Conservation (phyloP, 2,329 filamentous ascomycete genomes). For the Fusarium haematococcum region DNA sequence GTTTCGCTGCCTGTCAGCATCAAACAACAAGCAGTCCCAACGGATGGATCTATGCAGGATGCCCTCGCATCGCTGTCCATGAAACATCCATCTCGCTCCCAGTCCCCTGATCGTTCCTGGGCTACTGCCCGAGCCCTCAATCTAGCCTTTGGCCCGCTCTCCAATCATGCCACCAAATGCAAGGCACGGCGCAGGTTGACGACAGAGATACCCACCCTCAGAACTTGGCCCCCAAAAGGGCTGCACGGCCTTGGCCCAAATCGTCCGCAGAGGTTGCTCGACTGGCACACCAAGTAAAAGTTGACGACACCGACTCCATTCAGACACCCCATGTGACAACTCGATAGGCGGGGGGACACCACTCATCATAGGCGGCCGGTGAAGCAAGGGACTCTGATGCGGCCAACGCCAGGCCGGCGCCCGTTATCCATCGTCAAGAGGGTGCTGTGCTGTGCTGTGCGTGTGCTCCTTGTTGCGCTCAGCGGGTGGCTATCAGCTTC, state of each 20-base stretch:
- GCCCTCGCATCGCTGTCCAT: slow-evolving; percentile 17
- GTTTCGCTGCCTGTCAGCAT: neutral
- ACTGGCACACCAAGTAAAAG: slow-evolving; percentile 31
- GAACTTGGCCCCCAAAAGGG: slow-evolving; percentile 31
- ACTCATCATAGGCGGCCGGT: slow-evolving; percentile 34
- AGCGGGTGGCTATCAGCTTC: neutral
- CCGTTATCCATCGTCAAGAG: neutral
- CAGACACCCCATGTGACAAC: slow-evolving; percentile 43
- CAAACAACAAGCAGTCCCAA: neutral
- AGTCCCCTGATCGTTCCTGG: slow-evolving; percentile 42
- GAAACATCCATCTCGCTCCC: slow-evolving; percentile 17
- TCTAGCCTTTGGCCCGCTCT: slow-evolving; percentile 38
- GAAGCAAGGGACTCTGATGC: slow-evolving; percentile 43
- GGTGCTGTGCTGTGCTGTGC: neutral
- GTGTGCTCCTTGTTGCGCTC: neutral
- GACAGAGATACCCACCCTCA: slow-evolving; percentile 38
- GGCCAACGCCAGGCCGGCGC: slow-evolving; percentile 4
- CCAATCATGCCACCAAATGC: slow-evolving; percentile 46
- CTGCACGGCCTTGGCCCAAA: slow-evolving; percentile 25
- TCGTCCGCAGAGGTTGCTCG: slow-evolving; percentile 17
- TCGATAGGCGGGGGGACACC: slow-evolving; percentile 38
- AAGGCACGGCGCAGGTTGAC: slow-evolving; percentile 46
- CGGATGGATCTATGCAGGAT: neutral
- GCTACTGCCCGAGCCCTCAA: slow-evolving; percentile 33
- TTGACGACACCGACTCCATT: slow-evolving; percentile 28